Conservation (phyloP, 306 rosid genomes). For the Purshia tridentata region DNA sequence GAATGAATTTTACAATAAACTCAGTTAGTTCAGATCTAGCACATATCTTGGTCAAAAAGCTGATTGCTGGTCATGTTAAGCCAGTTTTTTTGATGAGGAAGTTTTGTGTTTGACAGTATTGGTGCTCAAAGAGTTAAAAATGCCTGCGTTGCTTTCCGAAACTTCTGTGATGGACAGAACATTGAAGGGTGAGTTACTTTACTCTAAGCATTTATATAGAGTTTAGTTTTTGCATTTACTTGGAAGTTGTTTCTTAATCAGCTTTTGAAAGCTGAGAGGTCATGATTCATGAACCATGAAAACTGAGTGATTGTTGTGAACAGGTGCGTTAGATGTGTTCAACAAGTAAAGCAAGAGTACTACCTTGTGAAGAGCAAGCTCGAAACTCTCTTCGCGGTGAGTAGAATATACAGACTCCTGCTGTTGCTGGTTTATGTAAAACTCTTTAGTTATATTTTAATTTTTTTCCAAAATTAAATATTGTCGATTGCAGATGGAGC, state of each 20-base stretch:
- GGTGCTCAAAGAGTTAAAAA: slow-evolving; percentile 93
- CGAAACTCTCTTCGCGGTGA: slow-evolving; percentile 72
- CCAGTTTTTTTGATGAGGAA: slow-evolving; percentile 8
- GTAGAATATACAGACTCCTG: slow-evolving; percentile 3
- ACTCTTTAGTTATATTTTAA: not conserved
- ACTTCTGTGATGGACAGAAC: slow-evolving; percentile 78
- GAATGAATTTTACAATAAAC: not conserved
- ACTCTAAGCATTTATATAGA: not conserved
- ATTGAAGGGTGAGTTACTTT: slow-evolving; percentile 68
- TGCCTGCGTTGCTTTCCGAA: slow-evolving; percentile 80
- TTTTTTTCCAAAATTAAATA: not conserved
- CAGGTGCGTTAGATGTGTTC: slow-evolving; percentile 86
- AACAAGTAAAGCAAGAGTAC: slow-evolving; percentile 87
- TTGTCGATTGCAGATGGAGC: slow-evolving; percentile 75
- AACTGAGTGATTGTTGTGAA: slow-evolving; percentile 16
- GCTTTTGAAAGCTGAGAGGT: not conserved
- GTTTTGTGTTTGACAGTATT: slow-evolving; percentile 51
- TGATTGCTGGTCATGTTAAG: not conserved
- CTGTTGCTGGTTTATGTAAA: slow-evolving; percentile 5
- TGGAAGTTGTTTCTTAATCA: not conserved
- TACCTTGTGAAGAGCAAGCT: slow-evolving; percentile 81
- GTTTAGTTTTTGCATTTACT: not conserved
- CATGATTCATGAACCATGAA: not conserved
- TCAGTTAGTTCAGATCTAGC: slow-evolving; percentile 4
- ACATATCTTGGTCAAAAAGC: not conserved